These are phyloP conservation scores for Alternaria arborescens DNA, from an alignment of 2,329 filamentous ascomycete genomes.

Conservation along the genomic window DNA sequence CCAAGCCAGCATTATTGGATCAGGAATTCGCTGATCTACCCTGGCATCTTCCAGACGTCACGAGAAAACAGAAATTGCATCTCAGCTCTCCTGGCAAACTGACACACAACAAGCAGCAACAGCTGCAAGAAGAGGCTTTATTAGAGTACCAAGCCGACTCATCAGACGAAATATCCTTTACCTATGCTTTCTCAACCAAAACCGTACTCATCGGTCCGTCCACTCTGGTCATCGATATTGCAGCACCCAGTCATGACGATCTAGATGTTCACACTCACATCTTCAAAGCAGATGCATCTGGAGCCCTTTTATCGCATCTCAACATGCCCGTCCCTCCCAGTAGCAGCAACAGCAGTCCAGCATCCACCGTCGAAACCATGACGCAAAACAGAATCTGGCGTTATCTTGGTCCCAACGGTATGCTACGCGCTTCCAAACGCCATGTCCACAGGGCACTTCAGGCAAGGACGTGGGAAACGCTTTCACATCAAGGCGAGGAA, in stretches of 20 bases:
- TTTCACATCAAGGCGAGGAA: neutral
- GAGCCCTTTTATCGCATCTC: neutral
- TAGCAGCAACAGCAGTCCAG: neutral
- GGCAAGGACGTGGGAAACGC: neutral
- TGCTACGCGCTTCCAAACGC: conserved; percentile 17
- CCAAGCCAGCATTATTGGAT: neutral
- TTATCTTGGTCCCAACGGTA: conserved; percentile 20
- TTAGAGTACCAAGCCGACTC: neutral
- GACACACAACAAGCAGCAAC: neutral
- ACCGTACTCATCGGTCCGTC: neutral
- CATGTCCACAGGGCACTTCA: neutral
- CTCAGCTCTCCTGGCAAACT: neutral
- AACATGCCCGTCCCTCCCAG: neutral
- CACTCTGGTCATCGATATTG: conserved; percentile 52
- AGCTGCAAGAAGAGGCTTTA: neutral
- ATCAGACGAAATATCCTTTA: neutral
- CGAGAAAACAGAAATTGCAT: neutral
- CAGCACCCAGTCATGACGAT: conserved; percentile 53
- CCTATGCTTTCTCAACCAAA: neutral
- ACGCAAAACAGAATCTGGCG: conserved; percentile 6
- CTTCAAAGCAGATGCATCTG: conserved; percentile 27
- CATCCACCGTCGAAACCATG: neutral
- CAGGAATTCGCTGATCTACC: neutral
- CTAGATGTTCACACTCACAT: conserved; percentile 39
- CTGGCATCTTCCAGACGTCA: too few relatives aligned